Evolutionary conservation across 495 filamentous ascomycete genomes (phyloP).

Genomic region (Penicillium daleae): DNA sequence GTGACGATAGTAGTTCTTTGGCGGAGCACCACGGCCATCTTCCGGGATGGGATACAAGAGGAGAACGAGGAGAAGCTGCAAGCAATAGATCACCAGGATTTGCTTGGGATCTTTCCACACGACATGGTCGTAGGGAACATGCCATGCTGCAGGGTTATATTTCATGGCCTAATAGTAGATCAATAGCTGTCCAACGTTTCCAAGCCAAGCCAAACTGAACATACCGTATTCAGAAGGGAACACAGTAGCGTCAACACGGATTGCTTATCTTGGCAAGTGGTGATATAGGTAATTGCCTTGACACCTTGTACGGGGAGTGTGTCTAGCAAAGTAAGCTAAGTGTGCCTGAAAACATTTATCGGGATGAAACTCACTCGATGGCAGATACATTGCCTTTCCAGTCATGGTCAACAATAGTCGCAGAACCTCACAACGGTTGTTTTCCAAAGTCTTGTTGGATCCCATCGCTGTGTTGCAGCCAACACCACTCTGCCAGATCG

Average conservation of each 20-base stretch:
- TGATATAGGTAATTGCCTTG: slow-evolving; percentile 86
- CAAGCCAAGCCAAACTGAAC: slow-evolving; percentile 26
- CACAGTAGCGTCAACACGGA: slow-evolving; percentile 86
- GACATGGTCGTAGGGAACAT: slow-evolving; percentile 91
- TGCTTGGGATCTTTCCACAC: slow-evolving; percentile 94
- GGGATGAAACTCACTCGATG: slow-evolving; percentile 60
- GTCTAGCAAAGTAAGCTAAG: slow-evolving; percentile 44
- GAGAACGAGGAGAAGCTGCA: slow-evolving; percentile 88
- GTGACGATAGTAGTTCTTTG: slow-evolving; percentile 92
- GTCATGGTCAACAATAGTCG: slow-evolving; percentile 83
- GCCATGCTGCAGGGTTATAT: slow-evolving; percentile 94
- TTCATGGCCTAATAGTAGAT: slow-evolving; percentile 73
- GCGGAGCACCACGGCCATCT: slow-evolving; percentile 57
- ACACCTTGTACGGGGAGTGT: slow-evolving; percentile 83
- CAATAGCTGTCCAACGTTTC: not conserved
- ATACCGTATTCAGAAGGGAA: slow-evolving; percentile 93
- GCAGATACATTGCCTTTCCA: slow-evolving; percentile 91
- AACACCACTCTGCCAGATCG: slow-evolving; percentile 98
- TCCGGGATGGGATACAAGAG: slow-evolving; percentile 92
- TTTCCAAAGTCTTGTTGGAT: slow-evolving; percentile 88
- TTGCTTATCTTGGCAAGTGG: slow-evolving; percentile 87
- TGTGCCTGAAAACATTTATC: not conserved
- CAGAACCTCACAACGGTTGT: slow-evolving; percentile 87
- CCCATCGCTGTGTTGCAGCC: slow-evolving; percentile 90
- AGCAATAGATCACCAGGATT: slow-evolving; percentile 84